Evolutionary conservation across 495 filamentous ascomycete genomes (phyloP), one percentile per base, ranked within the genome.

Genomic region (Podospora australis): DNA sequence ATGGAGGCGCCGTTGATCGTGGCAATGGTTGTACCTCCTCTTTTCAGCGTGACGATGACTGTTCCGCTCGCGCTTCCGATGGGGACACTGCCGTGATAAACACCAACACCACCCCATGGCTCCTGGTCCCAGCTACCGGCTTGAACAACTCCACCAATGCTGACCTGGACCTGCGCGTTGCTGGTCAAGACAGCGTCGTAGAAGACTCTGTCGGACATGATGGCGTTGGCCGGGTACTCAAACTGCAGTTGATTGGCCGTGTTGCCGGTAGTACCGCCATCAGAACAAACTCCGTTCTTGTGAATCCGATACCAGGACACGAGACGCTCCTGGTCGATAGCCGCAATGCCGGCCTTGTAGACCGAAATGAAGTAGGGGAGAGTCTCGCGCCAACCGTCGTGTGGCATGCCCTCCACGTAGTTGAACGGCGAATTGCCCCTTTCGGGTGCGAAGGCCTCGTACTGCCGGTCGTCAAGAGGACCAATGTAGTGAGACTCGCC

Each of bases 401-500:
- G 80, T 2, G 74, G 70, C 53, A 70, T 70, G 48, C 63, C 56
- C 25, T 59, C 26, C 20, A 42, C 46, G 24, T 46, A 54, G 46
- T 54, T 49, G 40, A 46, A 50, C 14, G 41, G 40, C 14, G 52
- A 23, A 13, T 29, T 29, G 26, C 26, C 26, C n/a, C n/a, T n/a
- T n/a, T n/a, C n/a, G 26, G 11, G 6, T 11, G 26, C 11, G 11
- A 29, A 29, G 5, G 48, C 70, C 19, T 62, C 57, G 0, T 60
- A 32, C 40, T 70, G 56, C 7, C 28, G 17, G 1, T 70, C 72
- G 20, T 78, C 77, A 1, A 54, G 24, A 13, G 54, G 54, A 16
- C 78, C 80, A 49, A 88, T 80, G 53, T 88, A 84, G 67, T 84
- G 81, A 7, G 77, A 75, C 63, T 88, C 84, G 16, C 52, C 38